phyloP scores from a whole-genome alignment of 1,139 yeast genomes.

The Entelexis sorbosivorans region DNA sequence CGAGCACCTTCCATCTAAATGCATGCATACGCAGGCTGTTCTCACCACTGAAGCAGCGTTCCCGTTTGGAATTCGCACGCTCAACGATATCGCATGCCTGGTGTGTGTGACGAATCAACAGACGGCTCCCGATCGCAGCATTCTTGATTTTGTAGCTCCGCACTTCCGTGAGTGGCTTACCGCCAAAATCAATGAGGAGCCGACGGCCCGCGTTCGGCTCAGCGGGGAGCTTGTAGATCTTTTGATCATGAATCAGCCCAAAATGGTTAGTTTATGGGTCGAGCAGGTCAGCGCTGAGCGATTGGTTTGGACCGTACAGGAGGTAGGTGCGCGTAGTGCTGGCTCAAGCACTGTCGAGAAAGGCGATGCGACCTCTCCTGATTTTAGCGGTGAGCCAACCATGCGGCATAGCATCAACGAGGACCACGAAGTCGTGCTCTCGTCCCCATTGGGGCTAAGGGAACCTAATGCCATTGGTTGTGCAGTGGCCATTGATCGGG shows the following conservation, averaged over 20 bases:
- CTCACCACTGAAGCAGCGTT: conserved; percentile 65
- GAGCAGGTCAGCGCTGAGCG: conserved; percentile 35
- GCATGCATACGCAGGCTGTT: conserved; percentile 41
- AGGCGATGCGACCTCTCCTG: not conserved
- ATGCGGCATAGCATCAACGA: conserved; percentile 36
- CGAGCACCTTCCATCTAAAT: conserved; percentile 28
- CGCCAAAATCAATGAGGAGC: not conserved
- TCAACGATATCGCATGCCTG: conserved; percentile 80
- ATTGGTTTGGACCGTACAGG: conserved; percentile 77
- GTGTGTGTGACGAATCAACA: conserved; percentile 71
- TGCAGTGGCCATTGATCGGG: conserved; percentile 6
- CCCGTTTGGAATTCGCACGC: conserved; percentile 75
- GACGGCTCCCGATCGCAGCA: conserved; percentile 50
- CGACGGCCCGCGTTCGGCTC: not conserved
- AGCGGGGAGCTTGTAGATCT: conserved; percentile 48
- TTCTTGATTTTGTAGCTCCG: conserved; percentile 68
- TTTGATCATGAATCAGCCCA: conserved; percentile 21
- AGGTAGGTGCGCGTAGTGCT: conserved; percentile 25
- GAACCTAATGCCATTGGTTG: conserved; percentile 12
- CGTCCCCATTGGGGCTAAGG: conserved; percentile 3
- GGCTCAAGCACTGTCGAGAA: not conserved
- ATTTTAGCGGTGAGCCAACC: not conserved
- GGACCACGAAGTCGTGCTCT: conserved; percentile 12
- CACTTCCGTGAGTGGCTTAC: conserved; percentile 36
- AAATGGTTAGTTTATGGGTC: conserved; percentile 57